Evolutionary conservation across 176 grass and related monocot genomes (phyloP), one percentile per base, ranked within the genome.

Genomic region (Hordeum marinum): DNA sequence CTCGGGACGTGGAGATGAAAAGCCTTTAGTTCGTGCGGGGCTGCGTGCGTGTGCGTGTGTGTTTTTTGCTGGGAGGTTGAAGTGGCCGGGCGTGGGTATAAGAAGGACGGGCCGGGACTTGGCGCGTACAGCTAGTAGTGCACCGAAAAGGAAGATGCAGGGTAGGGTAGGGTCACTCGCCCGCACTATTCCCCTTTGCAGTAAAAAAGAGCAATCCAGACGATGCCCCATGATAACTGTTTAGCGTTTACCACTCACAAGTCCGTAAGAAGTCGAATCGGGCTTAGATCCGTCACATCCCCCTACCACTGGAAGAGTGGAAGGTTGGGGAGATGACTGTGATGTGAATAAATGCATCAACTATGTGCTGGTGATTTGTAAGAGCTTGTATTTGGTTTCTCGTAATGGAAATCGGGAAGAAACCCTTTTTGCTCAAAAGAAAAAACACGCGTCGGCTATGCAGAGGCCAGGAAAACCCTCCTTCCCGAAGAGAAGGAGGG

Each of bases 121-220:
- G 81, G 48, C 43, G 79, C 26, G 24, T 58, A 11, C 10, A 26
- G 27, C 60, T 63, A 63, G 5, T 12, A 63, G 68, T 12, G 66
- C 84, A 71, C 73, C 66, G 34, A 50, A 39, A 69, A 90, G 68
- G 26, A 69, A 87, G 68, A 63, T 76, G 68, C 71, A 74, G 71
- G 24, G 46, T 17, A 17, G 48, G 52, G 84, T 58, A 74, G 89
- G 84, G 64, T 65, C 68, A 62, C 24, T 6, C n/a, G n/a, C n/a
- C n/a, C 71, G 41, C 43, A 69, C 79, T 23, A 17, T 41, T 77
- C 63, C 75, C 9, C 26, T 29, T 29, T 85, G 34, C 13, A 34
- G 62, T 76, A 78, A 64, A 79, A 83, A 87, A 85, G 85, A 80
- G 80, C 80, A 66, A 79, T 83, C 59, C 48, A 52, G 15, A 6